A percentile compares a stretch with the other conserved stretches of the same genome.
Evolutionary conservation across 306 rosid genomes (phyloP).

Genomic region (Prinsepia uniflora): DNA sequence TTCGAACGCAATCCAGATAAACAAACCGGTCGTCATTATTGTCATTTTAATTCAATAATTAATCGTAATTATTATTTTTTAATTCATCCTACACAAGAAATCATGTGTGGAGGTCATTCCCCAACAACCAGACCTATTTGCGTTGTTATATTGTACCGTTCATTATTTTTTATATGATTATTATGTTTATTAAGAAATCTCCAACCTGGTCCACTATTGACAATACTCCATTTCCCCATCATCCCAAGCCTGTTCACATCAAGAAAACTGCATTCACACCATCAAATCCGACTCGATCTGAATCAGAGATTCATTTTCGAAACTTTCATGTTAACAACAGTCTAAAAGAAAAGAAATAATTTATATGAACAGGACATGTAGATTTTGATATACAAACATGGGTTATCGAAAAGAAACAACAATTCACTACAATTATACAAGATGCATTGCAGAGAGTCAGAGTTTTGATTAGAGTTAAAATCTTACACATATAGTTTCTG

Average conservation of each 20-base stretch:
- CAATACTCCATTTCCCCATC: background rate
- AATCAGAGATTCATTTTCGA: background rate
- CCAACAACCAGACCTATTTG: background rate
- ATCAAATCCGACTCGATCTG: background rate
- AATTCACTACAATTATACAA: background rate
- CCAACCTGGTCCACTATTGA: background rate
- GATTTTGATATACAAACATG: background rate
- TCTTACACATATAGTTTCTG: background rate
- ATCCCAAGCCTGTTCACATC: background rate
- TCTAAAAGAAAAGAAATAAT: background rate
- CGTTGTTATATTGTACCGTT: background rate
- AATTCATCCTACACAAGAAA: too few species aligned
- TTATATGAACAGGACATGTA: too few species aligned
- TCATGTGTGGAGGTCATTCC: too few species aligned
- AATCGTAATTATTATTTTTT: too few species aligned
- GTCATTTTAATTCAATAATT: too few species aligned
- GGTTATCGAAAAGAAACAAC: background rate
- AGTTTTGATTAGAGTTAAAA: background rate
- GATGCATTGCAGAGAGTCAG: slow-evolving; percentile 2
- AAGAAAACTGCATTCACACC: background rate
- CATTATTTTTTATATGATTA: background rate
- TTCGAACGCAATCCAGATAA: too few species aligned
- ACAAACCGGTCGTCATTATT: too few species aligned
- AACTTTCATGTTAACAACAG: too few species aligned
- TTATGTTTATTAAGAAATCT: background rate